These are phyloP conservation scores for Gelatoporia subvermispora DNA, from an alignment of 768 basidiomycete species.

Conservation along the genomic window DNA sequence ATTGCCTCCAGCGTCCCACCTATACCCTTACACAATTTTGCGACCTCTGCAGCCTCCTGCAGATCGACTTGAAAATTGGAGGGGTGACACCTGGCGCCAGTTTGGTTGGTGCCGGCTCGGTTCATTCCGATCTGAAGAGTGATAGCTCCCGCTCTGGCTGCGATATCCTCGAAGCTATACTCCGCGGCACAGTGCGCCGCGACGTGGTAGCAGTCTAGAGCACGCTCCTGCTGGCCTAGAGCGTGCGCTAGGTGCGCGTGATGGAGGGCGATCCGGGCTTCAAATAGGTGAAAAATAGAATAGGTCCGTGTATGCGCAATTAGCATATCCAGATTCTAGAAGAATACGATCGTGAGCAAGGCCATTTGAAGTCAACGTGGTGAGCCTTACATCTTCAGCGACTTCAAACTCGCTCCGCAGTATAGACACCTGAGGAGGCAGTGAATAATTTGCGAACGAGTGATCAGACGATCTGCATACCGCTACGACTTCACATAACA, in stretches of 20 bases:
- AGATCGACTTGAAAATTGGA: constrained; percentile 20
- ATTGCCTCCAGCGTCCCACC: constrained; percentile 54
- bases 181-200: constrained; percentile 45
- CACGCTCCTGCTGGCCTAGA: constrained; percentile 45
- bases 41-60: constrained; percentile 30
- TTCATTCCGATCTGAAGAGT: constrained; percentile 44
- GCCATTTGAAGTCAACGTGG: neutral
- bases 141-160: constrained; percentile 50
- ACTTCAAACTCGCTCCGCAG: constrained; percentile 64
- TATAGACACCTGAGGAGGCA: constrained; percentile 46
- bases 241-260: constrained; percentile 75
- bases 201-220: constrained; percentile 57
- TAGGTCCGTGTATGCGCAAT: constrained; percentile 61
- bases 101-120: constrained; percentile 10
- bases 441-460: neutral
- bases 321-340: constrained; percentile 39
- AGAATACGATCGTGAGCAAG: neutral
- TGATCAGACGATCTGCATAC: constrained; percentile 36
- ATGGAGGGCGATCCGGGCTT: constrained; percentile 60
- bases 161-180: constrained; percentile 37
- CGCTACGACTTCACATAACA: constrained; percentile 64
- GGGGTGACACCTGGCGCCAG: constrained; percentile 21
- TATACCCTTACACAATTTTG: constrained; percentile 38
- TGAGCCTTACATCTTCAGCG: constrained; percentile 48
- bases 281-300: constrained; percentile 49